Base-by-base conservation (phyloP, 768 basidiomycete genomes). In the Kwoniella bestiolae region DNA sequence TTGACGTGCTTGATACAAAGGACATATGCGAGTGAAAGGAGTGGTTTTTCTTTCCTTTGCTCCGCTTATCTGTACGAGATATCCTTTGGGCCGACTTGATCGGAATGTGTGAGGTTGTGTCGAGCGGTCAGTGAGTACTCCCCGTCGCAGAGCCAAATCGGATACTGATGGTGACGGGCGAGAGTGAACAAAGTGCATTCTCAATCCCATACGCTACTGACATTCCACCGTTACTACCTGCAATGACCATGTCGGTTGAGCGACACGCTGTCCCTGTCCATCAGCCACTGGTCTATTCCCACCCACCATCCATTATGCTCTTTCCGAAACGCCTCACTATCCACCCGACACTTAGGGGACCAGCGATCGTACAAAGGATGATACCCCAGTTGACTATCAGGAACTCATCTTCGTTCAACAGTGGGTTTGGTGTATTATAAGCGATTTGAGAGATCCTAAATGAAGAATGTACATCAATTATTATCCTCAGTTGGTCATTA, bases 311-410 rank as follows among this genome's bases (percentile, higher is more conserved):
- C 25, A 70, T 58, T 9, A 77, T 69, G 6, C 38, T 45, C 46
- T 62, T 61, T 1, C 72, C 65, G 35, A 67, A 68, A 29, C 65
- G 29, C 56, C 67, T 72, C 45, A 79, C 68, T 3, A 80, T 65
- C n/a, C 67, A 56, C 0, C 80, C 80, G 7, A 80, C 76, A 14
- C 65, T 70, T 2, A 83, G 61, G 0, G 83, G 83, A 11, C 88
- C 87, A 9, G 83, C 79, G 26, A 87, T 77, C 0, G 87, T 88
- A 66, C 85, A 85, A 1, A 88, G 29, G 3, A 87, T 66, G 61
- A 86, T 85, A 0, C 85, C 86, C 86, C 86, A 88, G 23, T 85
- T 84, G 5, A 85, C 84, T n/a, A 87, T 78, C 7, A 86, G 82
- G 71, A 84, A 86, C 3, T 85, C 80, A 60, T 86, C 85, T 34